A percentile compares a stretch with the other conserved stretches of the same genome.
Evolutionary conservation across 495 filamentous ascomycete genomes (phyloP).

Genomic region (Bacidia gigantensis): DNA sequence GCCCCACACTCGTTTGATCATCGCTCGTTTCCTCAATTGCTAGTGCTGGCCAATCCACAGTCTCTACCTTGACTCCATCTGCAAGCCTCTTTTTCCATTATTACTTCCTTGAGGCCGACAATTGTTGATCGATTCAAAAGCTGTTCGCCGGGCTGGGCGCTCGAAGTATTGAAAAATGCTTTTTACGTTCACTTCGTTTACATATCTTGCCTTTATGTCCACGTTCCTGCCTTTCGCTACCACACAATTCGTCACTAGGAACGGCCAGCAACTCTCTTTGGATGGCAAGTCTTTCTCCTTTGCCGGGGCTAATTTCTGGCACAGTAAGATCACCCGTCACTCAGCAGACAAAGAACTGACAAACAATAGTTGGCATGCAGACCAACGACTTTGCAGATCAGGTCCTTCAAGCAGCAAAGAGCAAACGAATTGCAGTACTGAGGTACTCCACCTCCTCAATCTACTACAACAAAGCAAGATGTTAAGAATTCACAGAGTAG

Average conservation of each 20-base stretch:
- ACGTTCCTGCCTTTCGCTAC: too few relatives aligned
- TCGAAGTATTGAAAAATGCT: too few relatives aligned
- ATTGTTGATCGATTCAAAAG: too few relatives aligned
- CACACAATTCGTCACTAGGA: constrained; percentile 5
- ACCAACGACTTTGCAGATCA: not conserved
- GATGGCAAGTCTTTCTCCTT: constrained; percentile 7
- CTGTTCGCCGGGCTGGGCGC: too few relatives aligned
- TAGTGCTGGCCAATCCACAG: too few relatives aligned
- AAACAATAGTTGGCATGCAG: not conserved
- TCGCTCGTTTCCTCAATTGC: too few relatives aligned
- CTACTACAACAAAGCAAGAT: not conserved
- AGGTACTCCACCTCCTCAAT: not conserved
- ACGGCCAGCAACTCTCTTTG: not conserved
- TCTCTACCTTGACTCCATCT: too few relatives aligned
- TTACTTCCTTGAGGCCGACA: too few relatives aligned
- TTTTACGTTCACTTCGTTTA: too few relatives aligned
- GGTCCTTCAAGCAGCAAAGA: not conserved
- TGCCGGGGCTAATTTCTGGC: constrained; percentile 4
- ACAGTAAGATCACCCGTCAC: not conserved
- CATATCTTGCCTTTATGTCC: too few relatives aligned
- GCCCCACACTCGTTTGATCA: too few relatives aligned
- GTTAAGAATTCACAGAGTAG: not conserved
- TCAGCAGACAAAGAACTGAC: not conserved
- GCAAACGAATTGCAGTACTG: not conserved
- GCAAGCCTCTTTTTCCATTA: too few relatives aligned